Conservation (phyloP, 768 basidiomycete species). For the Naganishia vaughanmartiniae region DNA sequence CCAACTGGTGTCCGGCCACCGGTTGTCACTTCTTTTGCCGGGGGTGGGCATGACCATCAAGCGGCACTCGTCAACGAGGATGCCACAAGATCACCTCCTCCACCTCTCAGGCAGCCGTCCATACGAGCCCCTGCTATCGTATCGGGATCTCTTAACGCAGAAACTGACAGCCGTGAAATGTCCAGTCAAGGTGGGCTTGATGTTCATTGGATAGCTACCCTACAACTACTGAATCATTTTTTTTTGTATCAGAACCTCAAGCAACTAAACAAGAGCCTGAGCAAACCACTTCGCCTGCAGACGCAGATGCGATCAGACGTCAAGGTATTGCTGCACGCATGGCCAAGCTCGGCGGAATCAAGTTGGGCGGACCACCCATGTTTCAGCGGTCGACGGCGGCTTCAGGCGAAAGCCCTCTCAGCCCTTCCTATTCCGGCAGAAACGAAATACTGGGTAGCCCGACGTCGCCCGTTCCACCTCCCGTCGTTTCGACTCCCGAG, state of each 20-base stretch:
- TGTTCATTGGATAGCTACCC: not conserved
- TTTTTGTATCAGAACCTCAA: not conserved
- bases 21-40: not conserved
- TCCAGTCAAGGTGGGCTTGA: not conserved
- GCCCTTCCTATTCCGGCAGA: not conserved
- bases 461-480: slow-evolving; percentile 4
- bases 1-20: not conserved
- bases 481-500: not conserved
- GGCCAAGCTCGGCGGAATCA: slow-evolving; percentile 85
- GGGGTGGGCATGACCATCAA: not conserved
- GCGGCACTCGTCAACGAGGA: not conserved
- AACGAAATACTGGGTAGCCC: not conserved
- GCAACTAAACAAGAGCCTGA: slow-evolving; percentile 9
- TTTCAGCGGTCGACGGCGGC: slow-evolving; percentile 10
- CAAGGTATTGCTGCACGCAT: slow-evolving; percentile 87
- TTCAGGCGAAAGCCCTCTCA: slow-evolving; percentile 13
- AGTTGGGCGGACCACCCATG: slow-evolving; percentile 66
- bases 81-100: not conserved
- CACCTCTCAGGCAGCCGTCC: slow-evolving; percentile 10
- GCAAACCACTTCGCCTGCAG: slow-evolving; percentile 42
- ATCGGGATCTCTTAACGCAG: not conserved
- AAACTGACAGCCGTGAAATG: not conserved
- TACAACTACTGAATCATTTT: not conserved
- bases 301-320: slow-evolving; percentile 57
- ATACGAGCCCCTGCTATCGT: not conserved